Base-by-base conservation (phyloP, 2,329 filamentous ascomycete genomes). In the Exophiala aquamarina region DNA sequence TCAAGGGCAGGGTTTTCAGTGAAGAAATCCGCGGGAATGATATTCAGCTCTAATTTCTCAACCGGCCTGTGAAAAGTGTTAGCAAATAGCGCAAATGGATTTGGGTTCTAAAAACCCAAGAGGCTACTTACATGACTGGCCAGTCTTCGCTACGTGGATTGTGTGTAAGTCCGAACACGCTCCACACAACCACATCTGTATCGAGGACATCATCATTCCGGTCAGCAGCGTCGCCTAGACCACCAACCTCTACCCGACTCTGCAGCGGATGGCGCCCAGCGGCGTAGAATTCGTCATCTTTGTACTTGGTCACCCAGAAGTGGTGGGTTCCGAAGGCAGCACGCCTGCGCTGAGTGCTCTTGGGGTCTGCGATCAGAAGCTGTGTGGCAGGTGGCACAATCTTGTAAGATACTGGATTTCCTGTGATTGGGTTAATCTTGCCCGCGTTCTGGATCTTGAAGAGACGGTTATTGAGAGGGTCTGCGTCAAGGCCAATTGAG, bases 401-500 rank as follows among this genome's bases (percentile, higher is more conserved):
- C 43, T 76, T 77, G 62, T 76, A 77, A 2, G 63, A 68, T 3
- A 71, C 71, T 1, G 66, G 70, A 42, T 68, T 71, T 8, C 68
- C 66, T 20, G 62, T 68, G 43, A 71, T 61, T 2, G 64, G 63
- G 34, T 75, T 75, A 20, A 58, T 66, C 42, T 68, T 67, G 41
- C 60, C 59, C 2, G 67, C 63, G 55, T 77, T 78, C 48, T 68
- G 64, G 48, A 77, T 72, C 46, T 77, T 77, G 64, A 77, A 72
- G 8, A 69, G 61, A 31, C 74, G 70, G 57, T 63, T 61, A 21
- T 54, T 63, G 33, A 66, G 63, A 0, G 79, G 77, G 38, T 77
- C 77, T 1, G 78, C 74, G 52, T 83, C 76, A 14, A 78, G 61
- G 50, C 72, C 72, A 4, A 68, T 59, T 1, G 78, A 72, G 36